Evolutionary conservation across 345 rosid genomes (phyloP).

Genomic region (Salix viminalis): DNA sequence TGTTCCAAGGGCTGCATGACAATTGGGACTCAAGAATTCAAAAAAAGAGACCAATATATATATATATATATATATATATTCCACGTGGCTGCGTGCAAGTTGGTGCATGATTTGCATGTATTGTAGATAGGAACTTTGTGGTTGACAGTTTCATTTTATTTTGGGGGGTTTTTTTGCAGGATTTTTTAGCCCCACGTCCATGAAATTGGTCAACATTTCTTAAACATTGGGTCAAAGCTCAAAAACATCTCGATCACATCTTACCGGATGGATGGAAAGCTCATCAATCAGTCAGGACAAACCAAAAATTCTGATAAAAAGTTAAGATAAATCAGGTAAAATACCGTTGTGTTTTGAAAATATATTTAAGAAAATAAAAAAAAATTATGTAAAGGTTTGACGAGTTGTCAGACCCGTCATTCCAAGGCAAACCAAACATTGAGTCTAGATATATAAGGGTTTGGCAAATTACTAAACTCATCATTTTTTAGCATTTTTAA

Average conservation of each 20-base stretch:
- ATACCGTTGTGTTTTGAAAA: no score
- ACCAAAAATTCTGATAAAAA: not conserved
- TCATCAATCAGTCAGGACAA: not conserved
- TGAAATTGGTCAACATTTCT: not conserved
- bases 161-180: not conserved
- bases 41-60: not conserved
- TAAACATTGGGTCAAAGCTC: not conserved
- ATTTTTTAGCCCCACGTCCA: not conserved
- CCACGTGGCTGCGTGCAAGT: not conserved
- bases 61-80: not conserved
- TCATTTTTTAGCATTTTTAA: no score
- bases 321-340: not conserved
- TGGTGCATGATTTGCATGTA: not conserved
- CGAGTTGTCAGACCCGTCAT: no score
- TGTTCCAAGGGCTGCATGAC: not conserved
- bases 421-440: no score
- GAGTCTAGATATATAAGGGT: no score
- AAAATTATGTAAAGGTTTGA: no score
- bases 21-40: not conserved
- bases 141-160: not conserved
- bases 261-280: not conserved
- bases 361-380: no score
- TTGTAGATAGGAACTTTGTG: not conserved
- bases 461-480: no score
- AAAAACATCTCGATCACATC: not conserved